Evolutionary conservation across 371 early-diverging fungal genomes (phyloP), one percentile per base, ranked within the genome.

Genomic region (Circinella minor): DNA sequence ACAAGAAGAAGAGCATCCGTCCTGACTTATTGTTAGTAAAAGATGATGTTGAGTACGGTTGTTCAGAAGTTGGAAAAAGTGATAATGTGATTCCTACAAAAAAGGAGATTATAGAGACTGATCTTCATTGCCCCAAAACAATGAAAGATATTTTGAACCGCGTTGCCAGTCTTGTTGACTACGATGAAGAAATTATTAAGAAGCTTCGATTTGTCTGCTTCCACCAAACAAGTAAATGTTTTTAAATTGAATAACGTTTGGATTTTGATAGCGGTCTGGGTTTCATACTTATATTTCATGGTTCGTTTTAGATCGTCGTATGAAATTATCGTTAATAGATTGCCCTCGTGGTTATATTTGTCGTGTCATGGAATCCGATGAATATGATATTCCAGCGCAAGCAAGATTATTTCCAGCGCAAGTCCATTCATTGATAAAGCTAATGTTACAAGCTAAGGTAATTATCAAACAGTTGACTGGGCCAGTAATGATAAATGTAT

Each of bases 271-370:
- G 3, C 27, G 1, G 7, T 5, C 7, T 27, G 3, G 27, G 9
- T 5, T 34, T 10, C 18, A 18, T 15, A 18, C 13, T 55, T 15
- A 57, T 57, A 36, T 7, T 13, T 27, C 27, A 27, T 27, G 27
- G 27, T 27, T 27, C 27, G 27, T 27, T 27, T 27, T 27, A 27
- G 27, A 27, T 27, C 27, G 55, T 4, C 38, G 36, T 13, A 66
- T 66, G 67, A 55, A 57, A 20, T 5, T 59, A 4, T 18, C 36
- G 3, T 14, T 66, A 1, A 20, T 66, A 10, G 67, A 66, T n/a
- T 39, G 47, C 3, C 67, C 59, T 3, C 60, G 15, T 3, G 67
- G 67, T 13, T 66, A 59, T 47, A 36, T 66, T 11, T 66, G 67
- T 38, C 11, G 67, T 2, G 1, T 66, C 1, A 17, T 59, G 15